phyloP scores from a whole-genome alignment of 1,139 yeast species.

The Hyphopichia fennica region DNA sequence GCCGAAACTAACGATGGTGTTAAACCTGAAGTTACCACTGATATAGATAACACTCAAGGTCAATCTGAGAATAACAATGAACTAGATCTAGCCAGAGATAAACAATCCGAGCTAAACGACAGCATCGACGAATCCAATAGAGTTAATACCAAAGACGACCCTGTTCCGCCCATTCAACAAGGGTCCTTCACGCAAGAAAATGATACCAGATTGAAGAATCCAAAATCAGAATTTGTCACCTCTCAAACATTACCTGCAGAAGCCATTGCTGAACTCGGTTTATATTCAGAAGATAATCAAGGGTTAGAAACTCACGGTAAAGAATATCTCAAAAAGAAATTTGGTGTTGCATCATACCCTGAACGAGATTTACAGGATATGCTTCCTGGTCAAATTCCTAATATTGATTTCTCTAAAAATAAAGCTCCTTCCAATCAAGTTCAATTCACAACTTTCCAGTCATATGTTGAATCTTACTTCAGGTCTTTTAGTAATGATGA shows the following conservation, averaged over 20 bases:
- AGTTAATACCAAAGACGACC: constrained; percentile 29
- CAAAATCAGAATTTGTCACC: constrained; percentile 75
- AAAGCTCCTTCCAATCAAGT: constrained; percentile 88
- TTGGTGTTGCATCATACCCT: constrained; percentile 90
- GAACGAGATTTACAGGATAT: constrained; percentile 68
- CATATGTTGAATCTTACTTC: constrained; percentile 84
- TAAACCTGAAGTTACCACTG: constrained; percentile 10
- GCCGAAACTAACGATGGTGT: constrained; percentile 8
- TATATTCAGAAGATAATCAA: constrained; percentile 62
- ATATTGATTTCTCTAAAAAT: constrained; percentile 78
- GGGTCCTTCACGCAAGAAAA: constrained; percentile 51
- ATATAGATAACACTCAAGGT: constrained; percentile 7
- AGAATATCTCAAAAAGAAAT: constrained; percentile 72
- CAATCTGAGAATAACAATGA: constrained; percentile 11
- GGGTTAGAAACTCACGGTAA: constrained; percentile 61
- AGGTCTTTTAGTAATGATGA: constrained; percentile 80
- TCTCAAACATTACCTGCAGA: constrained; percentile 71
- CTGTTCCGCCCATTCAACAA: constrained; percentile 45
- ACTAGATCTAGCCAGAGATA: constrained; percentile 3
- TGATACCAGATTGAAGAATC: constrained; percentile 67
- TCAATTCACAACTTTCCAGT: constrained; percentile 83
- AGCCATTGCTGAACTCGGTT: constrained; percentile 62
- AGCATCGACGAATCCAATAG: constrained; percentile 1
- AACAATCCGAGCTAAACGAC: constrained; percentile 4
- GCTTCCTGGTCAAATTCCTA: constrained; percentile 87